phyloP scores from a whole-genome alignment of 2,329 filamentous ascomycete species.

The Westerdykella ornata region DNA sequence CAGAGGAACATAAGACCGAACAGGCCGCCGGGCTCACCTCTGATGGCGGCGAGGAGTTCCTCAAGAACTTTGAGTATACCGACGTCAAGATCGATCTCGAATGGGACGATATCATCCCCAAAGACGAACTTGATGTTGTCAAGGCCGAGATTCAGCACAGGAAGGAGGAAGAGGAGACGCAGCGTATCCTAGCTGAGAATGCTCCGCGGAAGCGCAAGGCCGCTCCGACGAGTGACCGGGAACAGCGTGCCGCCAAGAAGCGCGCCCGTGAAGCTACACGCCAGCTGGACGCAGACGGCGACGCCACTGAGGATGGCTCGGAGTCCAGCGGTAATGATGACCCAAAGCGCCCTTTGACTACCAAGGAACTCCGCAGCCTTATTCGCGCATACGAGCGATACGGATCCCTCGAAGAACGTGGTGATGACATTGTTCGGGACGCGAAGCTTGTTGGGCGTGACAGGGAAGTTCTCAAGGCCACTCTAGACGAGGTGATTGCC shows the following conservation, averaged over 20 bases:
- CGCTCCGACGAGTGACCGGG: slow-evolving; percentile 55
- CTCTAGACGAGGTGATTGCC: slow-evolving; percentile 72
- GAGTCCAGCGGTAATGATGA: slow-evolving; percentile 53
- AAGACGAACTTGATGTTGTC: slow-evolving; percentile 81
- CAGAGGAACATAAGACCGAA: slow-evolving; percentile 94
- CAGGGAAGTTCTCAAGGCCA: slow-evolving; percentile 65
- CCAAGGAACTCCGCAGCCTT: slow-evolving; percentile 89
- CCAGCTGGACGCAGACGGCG: slow-evolving; percentile 51
- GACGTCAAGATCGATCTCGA: slow-evolving; percentile 95
- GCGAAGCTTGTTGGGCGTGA: slow-evolving; percentile 80
- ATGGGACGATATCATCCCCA: slow-evolving; percentile 98
- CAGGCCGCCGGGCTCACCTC: slow-evolving; percentile 91
- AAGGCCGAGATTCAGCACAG: slow-evolving; percentile 83
- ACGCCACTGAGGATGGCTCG: slow-evolving; percentile 38
- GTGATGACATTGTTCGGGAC: slow-evolving; percentile 79
- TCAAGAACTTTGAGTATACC: slow-evolving; percentile 83
- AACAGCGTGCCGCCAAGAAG: slow-evolving; percentile 64
- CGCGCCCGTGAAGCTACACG: slow-evolving; percentile 61
- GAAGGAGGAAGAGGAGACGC: slow-evolving; percentile 74
- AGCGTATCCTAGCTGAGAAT: slow-evolving; percentile 74
- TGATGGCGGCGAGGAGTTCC: slow-evolving; percentile 93
- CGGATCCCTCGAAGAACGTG: slow-evolving; percentile 81
- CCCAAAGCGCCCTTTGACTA: slow-evolving; percentile 80
- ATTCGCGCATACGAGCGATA: slow-evolving; percentile 87
- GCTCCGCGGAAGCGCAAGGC: slow-evolving; percentile 67